phyloP scores from a whole-genome alignment of 2,329 filamentous ascomycete species.

The Lachnellula arida region DNA sequence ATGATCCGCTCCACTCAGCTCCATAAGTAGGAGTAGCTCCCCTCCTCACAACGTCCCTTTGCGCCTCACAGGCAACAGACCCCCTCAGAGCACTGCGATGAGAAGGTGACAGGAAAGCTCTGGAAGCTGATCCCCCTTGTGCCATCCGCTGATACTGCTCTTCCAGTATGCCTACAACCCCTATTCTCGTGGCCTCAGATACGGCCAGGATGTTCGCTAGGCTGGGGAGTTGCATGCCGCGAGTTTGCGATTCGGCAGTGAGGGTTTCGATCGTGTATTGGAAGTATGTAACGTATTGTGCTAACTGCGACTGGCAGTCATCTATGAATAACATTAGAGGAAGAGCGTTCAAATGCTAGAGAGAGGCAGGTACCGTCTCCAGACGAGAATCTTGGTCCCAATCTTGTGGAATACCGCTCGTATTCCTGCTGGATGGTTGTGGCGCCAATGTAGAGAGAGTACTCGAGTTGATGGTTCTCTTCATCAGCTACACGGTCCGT shows the following conservation, averaged over 20 bases:
- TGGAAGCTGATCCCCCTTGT: background rate
- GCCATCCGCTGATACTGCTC: conserved; percentile 11
- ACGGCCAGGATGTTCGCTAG: background rate
- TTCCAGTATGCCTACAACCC: conserved; percentile 1
- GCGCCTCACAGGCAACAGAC: conserved; percentile 2
- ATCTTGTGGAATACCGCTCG: conserved; percentile 2
- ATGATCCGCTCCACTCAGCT: background rate
- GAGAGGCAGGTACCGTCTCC: conserved; percentile 2
- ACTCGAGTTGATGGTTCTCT: conserved; percentile 3
- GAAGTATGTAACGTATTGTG: conserved; percentile 3
- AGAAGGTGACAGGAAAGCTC: conserved; percentile 3
- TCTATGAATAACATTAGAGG: background rate
- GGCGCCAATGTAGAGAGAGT: conserved; percentile 5
- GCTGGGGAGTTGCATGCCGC: conserved; percentile 1
- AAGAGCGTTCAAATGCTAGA: background rate
- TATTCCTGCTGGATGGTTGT: conserved; percentile 9
- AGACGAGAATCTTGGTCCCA: conserved; percentile 5
- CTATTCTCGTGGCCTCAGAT: conserved; percentile 6
- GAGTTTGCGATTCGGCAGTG: background rate
- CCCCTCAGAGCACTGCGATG: conserved; percentile 8
- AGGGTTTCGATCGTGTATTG: conserved; percentile 1
- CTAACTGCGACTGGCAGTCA: background rate
- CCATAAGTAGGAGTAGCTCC: background rate
- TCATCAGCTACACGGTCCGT: conserved; percentile 1
- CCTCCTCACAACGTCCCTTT: conserved; percentile 6